Base-by-base conservation (phyloP, 1,284 basidiomycete species). In the Sporisorium iseilematis-ciliati region DNA sequence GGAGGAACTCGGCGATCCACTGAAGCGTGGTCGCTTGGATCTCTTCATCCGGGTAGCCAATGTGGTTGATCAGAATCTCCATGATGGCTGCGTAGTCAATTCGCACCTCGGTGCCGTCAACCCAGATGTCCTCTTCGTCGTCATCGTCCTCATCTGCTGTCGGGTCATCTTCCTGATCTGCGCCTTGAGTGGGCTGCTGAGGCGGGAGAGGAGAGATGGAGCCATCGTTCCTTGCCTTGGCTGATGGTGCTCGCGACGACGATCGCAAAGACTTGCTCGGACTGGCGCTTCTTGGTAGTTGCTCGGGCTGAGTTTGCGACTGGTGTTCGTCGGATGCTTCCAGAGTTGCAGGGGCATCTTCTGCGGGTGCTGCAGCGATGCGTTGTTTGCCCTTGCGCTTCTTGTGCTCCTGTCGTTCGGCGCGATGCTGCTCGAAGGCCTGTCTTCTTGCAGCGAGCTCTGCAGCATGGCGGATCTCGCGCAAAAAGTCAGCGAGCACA, bases 61-160 rank as follows among this genome's bases (percentile, higher is more conserved):
- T 87, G 82, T 97, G 94, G 73, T 91, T 90, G n/a, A 99, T 91
- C 41, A 99, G 87, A 73, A 97, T 98, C 80, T 98, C 94, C 61
- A 98, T 91, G 63, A 99, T 94, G 10, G 94, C 91, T 6, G 91
- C 90, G 84, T 96, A 94, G 85, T 98, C 92, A 66, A 99, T 92
- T 66, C 89, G 89, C 7, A 99, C 94, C 2, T 93, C 94, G 87
- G 97, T 94, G 3, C 95, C 95, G 26, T 94, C 94, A 41, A 93
- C 88, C 93, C 94, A 98, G 49, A 90, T 92, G 31, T 77, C 78
- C 41, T 80, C 75, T 89, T 82, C 80, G 25, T 83, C 75, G 41
- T 82, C 78, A 35, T 86, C 83, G 2, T 86, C 86, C 21, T 85
- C 84, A 76, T 85, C 66, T 14, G 10, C 48, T 7, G 48, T 29